phyloP scores from a whole-genome alignment of 148 eudicot genomes.

The Rhododendron ovatum region DNA sequence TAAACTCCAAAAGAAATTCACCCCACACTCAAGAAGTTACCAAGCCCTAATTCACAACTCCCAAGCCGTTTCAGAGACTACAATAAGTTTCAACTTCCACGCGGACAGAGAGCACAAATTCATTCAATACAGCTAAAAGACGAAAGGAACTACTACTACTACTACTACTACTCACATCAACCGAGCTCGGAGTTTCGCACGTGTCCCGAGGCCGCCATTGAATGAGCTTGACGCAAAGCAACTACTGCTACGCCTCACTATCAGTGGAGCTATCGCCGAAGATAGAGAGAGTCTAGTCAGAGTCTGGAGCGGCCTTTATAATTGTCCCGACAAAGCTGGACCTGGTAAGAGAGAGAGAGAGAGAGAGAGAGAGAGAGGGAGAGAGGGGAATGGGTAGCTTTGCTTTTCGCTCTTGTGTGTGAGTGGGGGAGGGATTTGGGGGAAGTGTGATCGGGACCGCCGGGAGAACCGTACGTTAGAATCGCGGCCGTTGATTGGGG shows the following conservation, averaged over 20 bases:
- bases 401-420: neutral
- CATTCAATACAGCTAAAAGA: neutral
- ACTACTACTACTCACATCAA: neutral
- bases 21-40: neutral
- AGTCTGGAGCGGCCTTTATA: slow-evolving; percentile 12
- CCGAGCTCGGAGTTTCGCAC: slow-evolving; percentile 26
- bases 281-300: neutral
- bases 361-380: neutral
- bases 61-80: neutral
- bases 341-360: slow-evolving; percentile 19
- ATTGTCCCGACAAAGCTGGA: slow-evolving; percentile 28
- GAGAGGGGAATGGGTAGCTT: neutral
- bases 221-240: neutral
- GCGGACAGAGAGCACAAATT: neutral
- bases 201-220: slow-evolving; percentile 16
- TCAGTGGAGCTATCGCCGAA: slow-evolving; percentile 8
- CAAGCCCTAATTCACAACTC: neutral
- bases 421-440: slow-evolving; percentile 25
- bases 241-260: neutral
- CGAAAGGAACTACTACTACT: neutral
- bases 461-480: slow-evolving; percentile 34
- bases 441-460: slow-evolving; percentile 40
- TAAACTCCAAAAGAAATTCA: neutral
- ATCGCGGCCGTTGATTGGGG: slow-evolving; percentile 50
- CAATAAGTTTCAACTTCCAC: neutral